Base-by-base conservation (phyloP, 2,329 filamentous ascomycete genomes). In the Metarhizium humberi region DNA sequence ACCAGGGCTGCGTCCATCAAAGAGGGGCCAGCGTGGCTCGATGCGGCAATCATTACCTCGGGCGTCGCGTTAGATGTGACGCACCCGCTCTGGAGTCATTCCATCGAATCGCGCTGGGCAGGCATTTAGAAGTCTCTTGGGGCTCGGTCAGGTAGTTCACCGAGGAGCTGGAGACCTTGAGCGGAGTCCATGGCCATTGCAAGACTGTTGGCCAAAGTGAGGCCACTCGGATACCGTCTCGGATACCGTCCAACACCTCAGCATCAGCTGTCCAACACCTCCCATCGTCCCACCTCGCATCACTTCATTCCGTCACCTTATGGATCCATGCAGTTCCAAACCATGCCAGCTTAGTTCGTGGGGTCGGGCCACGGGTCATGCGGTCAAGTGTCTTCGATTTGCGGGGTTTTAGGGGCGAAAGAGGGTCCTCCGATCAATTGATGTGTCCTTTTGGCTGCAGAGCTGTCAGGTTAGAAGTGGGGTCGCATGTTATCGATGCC, bases 351-450 rank as follows among this genome's bases (percentile, higher is more conserved):
- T 25, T 36, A 51, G 49, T 11, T 51, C 49, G 36, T 51, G 49
- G 32, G 49, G 49, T 40, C 49, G 49, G 58, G 45, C 45, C 45
- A 57, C 58, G 64, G 38, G 64, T 64, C 62, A 62, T 65, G 57
- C 52, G 57, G 51, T 34, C 32, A 34, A 34, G 32, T 11, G 32
- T 60, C 62, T 57, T 56, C 51, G 55, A 57, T 63, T 60, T 66
- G 64, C 64, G 64, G 64, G 64, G 64, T 61, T 59, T 57, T 55
- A 43, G 54, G 51, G 48, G 50, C 52, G 38, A 52, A 47, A 54
- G 50, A 51, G 34, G 48, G 48, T 50, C 48, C 34, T 13, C n/a
- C 48, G 30, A 50, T 34, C 40, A 48, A 46, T 58, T 53, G 8
- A 18, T 20, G 29, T 25, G 25, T 25, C 25, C 25, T 25, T 25